Conservation (phyloP, 1,284 basidiomycete species). For the Gyrodon tennesseensis region DNA sequence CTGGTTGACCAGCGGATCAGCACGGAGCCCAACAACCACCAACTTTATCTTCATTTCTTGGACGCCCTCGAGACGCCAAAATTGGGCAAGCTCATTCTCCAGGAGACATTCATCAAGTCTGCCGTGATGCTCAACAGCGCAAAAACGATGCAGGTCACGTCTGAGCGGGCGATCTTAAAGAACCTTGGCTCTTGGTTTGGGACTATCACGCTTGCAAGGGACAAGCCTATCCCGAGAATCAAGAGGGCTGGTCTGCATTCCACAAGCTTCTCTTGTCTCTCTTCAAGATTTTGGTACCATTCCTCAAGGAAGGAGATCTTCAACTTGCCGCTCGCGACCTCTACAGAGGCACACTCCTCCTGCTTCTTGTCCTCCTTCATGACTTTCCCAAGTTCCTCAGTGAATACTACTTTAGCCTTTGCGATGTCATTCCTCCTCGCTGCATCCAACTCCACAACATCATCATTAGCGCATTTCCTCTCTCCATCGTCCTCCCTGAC, state of each 20-base stretch:
- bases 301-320: conserved; percentile 82
- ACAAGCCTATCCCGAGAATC: conserved; percentile 88
- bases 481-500: conserved; percentile 81
- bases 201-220: conserved; percentile 86
- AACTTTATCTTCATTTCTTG: conserved; percentile 91
- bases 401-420: conserved; percentile 95
- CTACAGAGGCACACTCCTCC: conserved; percentile 89
- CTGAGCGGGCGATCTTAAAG: conserved; percentile 88
- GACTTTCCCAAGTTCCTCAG: conserved; percentile 99
- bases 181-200: conserved; percentile 97
- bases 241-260: conserved; percentile 96
- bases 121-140: conserved; percentile 88
- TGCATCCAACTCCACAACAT: conserved; percentile 98
- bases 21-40: conserved; percentile 97
- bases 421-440: conserved; percentile 87
- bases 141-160: conserved; percentile 79
- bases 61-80: conserved; percentile 72
- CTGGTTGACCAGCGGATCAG: conserved; percentile 95
- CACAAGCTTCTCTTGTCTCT: conserved; percentile 92
- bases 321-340: conserved; percentile 84
- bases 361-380: conserved; percentile 93
- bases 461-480: conserved; percentile 95
- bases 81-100: conserved; percentile 77
- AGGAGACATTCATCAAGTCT: conserved; percentile 93
- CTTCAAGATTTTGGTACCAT: conserved; percentile 92